phyloP scores from a whole-genome alignment of 2,329 filamentous ascomycete genomes.

The Colletotrichum gigasporum region DNA sequence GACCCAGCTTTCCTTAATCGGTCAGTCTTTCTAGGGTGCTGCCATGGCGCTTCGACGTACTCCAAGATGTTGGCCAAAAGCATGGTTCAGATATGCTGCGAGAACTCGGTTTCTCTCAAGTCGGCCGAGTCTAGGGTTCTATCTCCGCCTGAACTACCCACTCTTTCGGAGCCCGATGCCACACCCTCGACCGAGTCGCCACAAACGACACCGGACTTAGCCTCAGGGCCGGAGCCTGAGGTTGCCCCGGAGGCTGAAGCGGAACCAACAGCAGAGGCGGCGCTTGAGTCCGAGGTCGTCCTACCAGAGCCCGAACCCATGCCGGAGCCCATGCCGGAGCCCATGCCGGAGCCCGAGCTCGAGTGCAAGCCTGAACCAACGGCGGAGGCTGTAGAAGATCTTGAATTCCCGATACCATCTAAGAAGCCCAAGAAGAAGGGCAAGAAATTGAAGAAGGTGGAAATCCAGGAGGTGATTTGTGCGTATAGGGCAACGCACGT shows the following conservation, averaged over 20 bases:
- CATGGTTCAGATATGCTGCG: background rate
- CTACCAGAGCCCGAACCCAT: background rate
- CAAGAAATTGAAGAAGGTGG: background rate
- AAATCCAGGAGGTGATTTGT: background rate
- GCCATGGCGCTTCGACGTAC: background rate
- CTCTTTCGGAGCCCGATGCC: too few relatives aligned
- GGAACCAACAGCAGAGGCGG: background rate
- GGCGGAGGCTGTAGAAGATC: background rate
- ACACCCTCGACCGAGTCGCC: too few relatives aligned
- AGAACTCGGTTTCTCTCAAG: background rate
- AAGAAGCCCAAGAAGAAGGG: slow-evolving; percentile 9
- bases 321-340: background rate
- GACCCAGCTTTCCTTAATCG: background rate
- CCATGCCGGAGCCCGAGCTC: background rate
- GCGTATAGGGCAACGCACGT: background rate
- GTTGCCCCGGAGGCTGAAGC: background rate
- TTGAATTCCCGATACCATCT: too few relatives aligned
- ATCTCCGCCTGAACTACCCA: too few relatives aligned
- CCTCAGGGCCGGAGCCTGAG: background rate
- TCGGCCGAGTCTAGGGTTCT: too few relatives aligned
- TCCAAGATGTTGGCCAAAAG: background rate
- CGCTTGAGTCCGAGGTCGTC: background rate
- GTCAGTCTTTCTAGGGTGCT: background rate
- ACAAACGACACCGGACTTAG: too few relatives aligned
- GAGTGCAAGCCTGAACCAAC: background rate